Percentiles rank a stretch among this genome's conserved stretches.
phyloP scores from a whole-genome alignment of 2,329 filamentous ascomycete genomes.

The Aspergillus fumigatus region DNA sequence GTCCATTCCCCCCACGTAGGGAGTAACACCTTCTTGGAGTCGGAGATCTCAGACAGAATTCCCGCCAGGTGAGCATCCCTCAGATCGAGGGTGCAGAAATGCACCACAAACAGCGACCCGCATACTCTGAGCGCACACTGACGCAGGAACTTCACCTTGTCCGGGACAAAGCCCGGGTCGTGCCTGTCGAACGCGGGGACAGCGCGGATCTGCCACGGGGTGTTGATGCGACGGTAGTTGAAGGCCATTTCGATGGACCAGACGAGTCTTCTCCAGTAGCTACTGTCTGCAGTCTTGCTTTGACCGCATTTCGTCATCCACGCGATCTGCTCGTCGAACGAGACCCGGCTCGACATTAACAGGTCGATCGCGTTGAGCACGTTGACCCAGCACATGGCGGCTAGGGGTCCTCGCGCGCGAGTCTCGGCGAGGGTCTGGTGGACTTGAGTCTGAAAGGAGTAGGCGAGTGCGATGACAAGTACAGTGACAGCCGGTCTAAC shows the following conservation, averaged over 20 bases:
- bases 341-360: slow-evolving; percentile 14
- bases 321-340: slow-evolving; percentile 8
- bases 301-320: slow-evolving; percentile 6
- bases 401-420: slow-evolving; percentile 9
- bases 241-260: slow-evolving; percentile 13
- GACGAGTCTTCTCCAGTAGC: background rate
- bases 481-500: slow-evolving; percentile 3
- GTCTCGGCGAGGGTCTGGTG: slow-evolving; percentile 1
- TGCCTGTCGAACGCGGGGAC: slow-evolving; percentile 6
- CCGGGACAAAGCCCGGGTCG: background rate
- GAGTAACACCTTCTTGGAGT: slow-evolving; percentile 3
- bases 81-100: slow-evolving; percentile 11
- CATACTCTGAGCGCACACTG: slow-evolving; percentile 1
- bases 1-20: background rate
- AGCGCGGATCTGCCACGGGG: slow-evolving; percentile 17
- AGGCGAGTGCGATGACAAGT: slow-evolving; percentile 9
- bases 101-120: slow-evolving; percentile 3
- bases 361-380: slow-evolving; percentile 19
- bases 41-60: background rate
- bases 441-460: slow-evolving; percentile 6
- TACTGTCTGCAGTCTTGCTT: background rate
- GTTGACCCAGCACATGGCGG: slow-evolving; percentile 19
- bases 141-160: slow-evolving; percentile 6
- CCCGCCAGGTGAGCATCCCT: background rate
- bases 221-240: slow-evolving; percentile 19